phyloP scores from a whole-genome alignment of 441 rosid species.

The Croton laevigatus region DNA sequence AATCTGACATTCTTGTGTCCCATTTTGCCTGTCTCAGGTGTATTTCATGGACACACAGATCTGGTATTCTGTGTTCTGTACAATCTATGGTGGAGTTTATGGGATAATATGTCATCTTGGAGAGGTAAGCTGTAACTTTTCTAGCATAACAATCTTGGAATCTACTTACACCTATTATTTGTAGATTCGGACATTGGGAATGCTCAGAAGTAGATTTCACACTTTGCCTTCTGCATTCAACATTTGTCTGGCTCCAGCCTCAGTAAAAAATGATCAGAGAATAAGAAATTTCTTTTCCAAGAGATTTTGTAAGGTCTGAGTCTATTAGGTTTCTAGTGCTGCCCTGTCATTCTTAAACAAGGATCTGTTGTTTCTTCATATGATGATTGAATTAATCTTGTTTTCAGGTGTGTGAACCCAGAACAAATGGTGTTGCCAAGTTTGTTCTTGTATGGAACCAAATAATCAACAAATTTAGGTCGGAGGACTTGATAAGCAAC shows the following conservation, averaged over 20 bases:
- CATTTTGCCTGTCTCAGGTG: slow-evolving; percentile 50
- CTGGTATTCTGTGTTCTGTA: slow-evolving; percentile 98
- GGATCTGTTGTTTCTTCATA: slow-evolving; percentile 8
- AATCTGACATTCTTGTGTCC: slow-evolving; percentile 11
- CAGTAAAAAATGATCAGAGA: slow-evolving; percentile 43
- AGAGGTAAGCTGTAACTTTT: slow-evolving; percentile 56
- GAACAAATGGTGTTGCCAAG: slow-evolving; percentile 57
- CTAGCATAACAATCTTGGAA: slow-evolving; percentile 14
- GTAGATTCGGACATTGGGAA: slow-evolving; percentile 96
- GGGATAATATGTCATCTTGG: slow-evolving; percentile 99
- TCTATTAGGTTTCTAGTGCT: slow-evolving; percentile 10
- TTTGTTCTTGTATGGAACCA: slow-evolving; percentile 96
- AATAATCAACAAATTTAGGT: slow-evolving; percentile 67
- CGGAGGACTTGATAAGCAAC: slow-evolving; percentile 92
- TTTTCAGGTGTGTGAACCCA: slow-evolving; percentile 48
- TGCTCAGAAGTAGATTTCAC: slow-evolving; percentile 94
- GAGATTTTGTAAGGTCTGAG: slow-evolving; percentile 58
- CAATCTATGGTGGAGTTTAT: slow-evolving; percentile 87
- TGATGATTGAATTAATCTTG: slow-evolving; percentile 17
- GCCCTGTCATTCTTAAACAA: slow-evolving; percentile 5
- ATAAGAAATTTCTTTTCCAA: slow-evolving; percentile 41
- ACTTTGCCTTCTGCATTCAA: slow-evolving; percentile 90
- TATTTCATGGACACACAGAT: slow-evolving; percentile 99
- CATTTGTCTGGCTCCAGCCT: slow-evolving; percentile 65
- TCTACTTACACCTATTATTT: slow-evolving; percentile 30